phyloP scores from a whole-genome alignment of 1,284 basidiomycete genomes.

The Leccinum proliferum region DNA sequence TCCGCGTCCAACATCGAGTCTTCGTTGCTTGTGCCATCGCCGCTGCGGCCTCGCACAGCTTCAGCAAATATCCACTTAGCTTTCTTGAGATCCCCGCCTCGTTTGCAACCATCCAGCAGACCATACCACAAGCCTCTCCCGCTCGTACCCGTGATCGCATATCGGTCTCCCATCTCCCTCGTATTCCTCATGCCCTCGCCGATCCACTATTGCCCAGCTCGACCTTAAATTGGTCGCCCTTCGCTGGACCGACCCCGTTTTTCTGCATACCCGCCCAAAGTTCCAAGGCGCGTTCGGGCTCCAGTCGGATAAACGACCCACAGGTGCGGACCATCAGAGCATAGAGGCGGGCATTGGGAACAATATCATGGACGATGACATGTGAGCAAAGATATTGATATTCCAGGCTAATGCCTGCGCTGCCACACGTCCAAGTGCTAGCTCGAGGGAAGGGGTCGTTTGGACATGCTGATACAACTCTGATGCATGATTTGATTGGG shows the following conservation, averaged over 20 bases:
- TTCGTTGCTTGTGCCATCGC: conserved; percentile 23
- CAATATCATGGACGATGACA: conserved; percentile 81
- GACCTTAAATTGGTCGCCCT: conserved; percentile 61
- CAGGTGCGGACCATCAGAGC: conserved; percentile 88
- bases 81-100: conserved; percentile 77
- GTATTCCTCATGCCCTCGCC: conserved; percentile 77
- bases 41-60: conserved; percentile 47
- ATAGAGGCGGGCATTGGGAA: conserved; percentile 73
- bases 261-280: conserved; percentile 91
- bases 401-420: conserved; percentile 74
- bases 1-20: conserved; percentile 53
- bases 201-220: conserved; percentile 59
- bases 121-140: conserved; percentile 66
- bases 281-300: conserved; percentile 90
- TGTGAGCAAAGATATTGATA: conserved; percentile 83
- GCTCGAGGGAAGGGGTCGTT: conserved; percentile 33
- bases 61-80: conserved; percentile 92
- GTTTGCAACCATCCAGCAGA: conserved; percentile 84
- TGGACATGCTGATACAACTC: conserved; percentile 43
- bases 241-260: conserved; percentile 49
- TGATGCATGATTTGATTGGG: conserved; percentile 61
- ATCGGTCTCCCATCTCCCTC: conserved; percentile 68
- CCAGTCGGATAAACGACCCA: conserved; percentile 51
- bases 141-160: conserved; percentile 12
- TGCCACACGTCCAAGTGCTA: conserved; percentile 21